Percentiles rank a stretch among this genome's conserved stretches.
These are phyloP conservation scores for Platanus orientalis DNA, from an alignment of 164 flowering plant genomes.

Conservation along the genomic window DNA sequence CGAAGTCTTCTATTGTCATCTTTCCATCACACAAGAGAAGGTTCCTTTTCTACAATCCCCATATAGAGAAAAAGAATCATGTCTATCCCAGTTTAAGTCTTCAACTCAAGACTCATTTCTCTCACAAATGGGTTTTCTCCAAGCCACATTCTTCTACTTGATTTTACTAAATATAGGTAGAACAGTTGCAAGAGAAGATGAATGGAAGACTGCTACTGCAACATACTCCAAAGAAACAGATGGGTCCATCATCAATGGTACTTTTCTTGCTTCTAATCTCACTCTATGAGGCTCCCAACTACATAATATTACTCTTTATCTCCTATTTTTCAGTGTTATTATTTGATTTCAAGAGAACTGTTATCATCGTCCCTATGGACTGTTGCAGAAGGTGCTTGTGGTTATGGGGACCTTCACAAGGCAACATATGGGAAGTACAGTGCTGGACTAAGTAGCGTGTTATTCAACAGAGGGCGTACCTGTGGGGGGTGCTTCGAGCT, in stretches of 20 bases:
- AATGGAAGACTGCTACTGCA: slow-evolving; percentile 70
- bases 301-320: background rate
- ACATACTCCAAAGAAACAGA: slow-evolving; percentile 58
- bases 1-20: no score
- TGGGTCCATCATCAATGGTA: slow-evolving; percentile 54
- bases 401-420: slow-evolving; percentile 62
- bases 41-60: slow-evolving; percentile 10
- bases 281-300: background rate
- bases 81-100: background rate
- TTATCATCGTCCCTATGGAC: background rate
- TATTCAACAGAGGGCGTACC: slow-evolving; percentile 65
- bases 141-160: slow-evolving; percentile 13
- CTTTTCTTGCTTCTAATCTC: slow-evolving; percentile 4
- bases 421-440: slow-evolving; percentile 49
- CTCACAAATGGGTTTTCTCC: slow-evolving; percentile 17
- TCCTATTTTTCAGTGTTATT: background rate
- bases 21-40: background rate
- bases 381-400: slow-evolving; percentile 72
- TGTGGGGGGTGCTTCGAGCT: slow-evolving; percentile 77
- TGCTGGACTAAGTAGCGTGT: slow-evolving; percentile 54
- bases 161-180: slow-evolving; percentile 7
- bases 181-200: slow-evolving; percentile 22
- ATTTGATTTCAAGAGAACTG: background rate
- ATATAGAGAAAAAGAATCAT: slow-evolving; percentile 1
- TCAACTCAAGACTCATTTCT: background rate